Percentiles rank a stretch among this genome's conserved stretches.
phyloP scores from a whole-genome alignment of 352 stramenopile genomes.

The Thraustotheca clavata region DNA sequence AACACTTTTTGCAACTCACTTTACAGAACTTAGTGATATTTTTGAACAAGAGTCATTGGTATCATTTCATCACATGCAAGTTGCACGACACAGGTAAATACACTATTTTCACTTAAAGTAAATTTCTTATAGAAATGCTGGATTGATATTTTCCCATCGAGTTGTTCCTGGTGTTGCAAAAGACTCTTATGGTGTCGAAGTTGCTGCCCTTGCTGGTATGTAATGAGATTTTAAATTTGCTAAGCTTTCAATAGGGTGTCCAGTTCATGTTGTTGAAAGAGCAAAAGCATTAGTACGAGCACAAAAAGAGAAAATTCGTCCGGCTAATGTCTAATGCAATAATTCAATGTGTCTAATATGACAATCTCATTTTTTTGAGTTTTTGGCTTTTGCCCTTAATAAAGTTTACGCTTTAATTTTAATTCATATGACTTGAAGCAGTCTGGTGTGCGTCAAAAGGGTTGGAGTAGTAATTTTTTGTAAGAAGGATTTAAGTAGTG shows the following conservation, averaged over 20 bases:
- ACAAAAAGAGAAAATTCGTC: too few species aligned
- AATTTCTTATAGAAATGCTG: constrained; percentile 16
- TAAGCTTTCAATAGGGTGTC: constrained; percentile 27
- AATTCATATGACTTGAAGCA: too few species aligned
- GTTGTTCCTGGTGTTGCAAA: constrained; percentile 56
- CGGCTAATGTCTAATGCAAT: too few species aligned
- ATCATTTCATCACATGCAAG: constrained; percentile 62
- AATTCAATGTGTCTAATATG: too few species aligned
- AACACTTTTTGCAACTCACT: constrained; percentile 79
- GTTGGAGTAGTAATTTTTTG: too few species aligned
- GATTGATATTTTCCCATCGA: constrained; percentile 67
- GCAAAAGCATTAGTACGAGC: constrained; percentile 25
- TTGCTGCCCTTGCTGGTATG: constrained; percentile 48
- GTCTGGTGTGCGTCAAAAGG: too few species aligned
- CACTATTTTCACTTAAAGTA: not conserved
- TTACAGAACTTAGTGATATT: constrained; percentile 49
- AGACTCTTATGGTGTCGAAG: constrained; percentile 75
- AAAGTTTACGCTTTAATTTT: too few species aligned
- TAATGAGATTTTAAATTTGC: not conserved
- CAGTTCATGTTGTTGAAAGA: constrained; percentile 34
- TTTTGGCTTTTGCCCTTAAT: too few species aligned
- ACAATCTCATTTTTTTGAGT: too few species aligned
- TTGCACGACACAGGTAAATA: constrained; percentile 32
- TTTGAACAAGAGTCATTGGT: constrained; percentile 31
- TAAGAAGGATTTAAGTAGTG: too few species aligned